Evolutionary conservation across 2,329 filamentous ascomycete species (phyloP), one percentile per base, ranked within the genome.

Genomic region (Stagonosporopsis rhizophila): DNA sequence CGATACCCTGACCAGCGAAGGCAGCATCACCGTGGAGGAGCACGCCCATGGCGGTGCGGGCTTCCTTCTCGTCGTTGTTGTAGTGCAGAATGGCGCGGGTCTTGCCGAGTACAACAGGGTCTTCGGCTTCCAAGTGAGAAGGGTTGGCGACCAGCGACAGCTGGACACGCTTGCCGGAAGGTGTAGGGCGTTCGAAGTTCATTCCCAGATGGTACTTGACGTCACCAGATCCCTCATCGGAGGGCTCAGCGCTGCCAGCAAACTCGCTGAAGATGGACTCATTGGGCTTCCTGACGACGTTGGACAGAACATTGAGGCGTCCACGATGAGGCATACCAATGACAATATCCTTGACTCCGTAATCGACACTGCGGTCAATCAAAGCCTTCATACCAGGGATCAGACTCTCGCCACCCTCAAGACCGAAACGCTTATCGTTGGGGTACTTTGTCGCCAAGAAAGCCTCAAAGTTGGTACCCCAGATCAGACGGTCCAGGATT

Each of bases 251-350:
- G 42, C 89, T 91, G 69, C 95, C 95, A 61, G 91, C 90, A 73
- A 99, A 99, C 79, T 99, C 95, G 76, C 91, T 96, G 83, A 99
- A 99, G 79, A 99, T 99, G 65, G 95, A 98, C 82, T 98, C 95
- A 79, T 99, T 99, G 70, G 95, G 94, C 82, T 99, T 99, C 74
- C 95, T 89, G 68, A 99, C 95, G 73, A 99, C 95, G 81, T 99
- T 99, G 82, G 90, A 96, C 61, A 99, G 87, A 49, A 99, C 92
- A 75, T 99, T 99, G 63, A 99, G 87, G 83, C 95, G 92, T 74
- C 95, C 95, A 86, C 95, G 92, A 79, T 99, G 95, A 66, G 95
- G 95, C 95, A 99, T 99, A 72, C 95, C 95, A 73, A 99, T 99
- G 74, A 99, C 91, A 70, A 99, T 98, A 74, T 99, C 95, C 84